Conservation (phyloP, 108 stramenopile genomes). For the Ochromonas danica region DNA sequence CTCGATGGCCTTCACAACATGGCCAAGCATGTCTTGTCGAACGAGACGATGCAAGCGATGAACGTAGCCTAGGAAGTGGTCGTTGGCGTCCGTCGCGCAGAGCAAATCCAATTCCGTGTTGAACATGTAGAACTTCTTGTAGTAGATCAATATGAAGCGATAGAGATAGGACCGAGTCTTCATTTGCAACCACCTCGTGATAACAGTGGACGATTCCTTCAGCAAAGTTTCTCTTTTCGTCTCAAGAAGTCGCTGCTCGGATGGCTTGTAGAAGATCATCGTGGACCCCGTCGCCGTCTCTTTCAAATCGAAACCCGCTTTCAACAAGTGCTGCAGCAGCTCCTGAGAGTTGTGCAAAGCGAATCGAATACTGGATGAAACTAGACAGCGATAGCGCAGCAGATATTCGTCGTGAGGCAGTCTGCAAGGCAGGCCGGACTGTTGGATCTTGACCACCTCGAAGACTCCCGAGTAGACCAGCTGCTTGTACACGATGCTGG, state of each 20-base stretch:
- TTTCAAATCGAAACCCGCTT: not conserved
- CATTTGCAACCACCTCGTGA: not conserved
- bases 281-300: not conserved
- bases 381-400: conserved; percentile 4
- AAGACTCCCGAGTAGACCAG: conserved; percentile 30
- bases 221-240: conserved; percentile 10
- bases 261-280: conserved; percentile 8
- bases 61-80: not conserved
- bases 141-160: not conserved
- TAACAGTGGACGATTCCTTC: not conserved
- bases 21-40: not conserved
- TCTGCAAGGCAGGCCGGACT: conserved; percentile 27
- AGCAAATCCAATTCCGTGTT: not conserved
- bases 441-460: conserved; percentile 35
- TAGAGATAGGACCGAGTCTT: not conserved
- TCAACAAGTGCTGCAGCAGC: not conserved
- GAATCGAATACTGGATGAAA: not conserved
- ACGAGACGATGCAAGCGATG: not conserved
- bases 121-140: not conserved
- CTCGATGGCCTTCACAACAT: not conserved
- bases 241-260: conserved; percentile 6
- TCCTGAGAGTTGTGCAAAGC: not conserved
- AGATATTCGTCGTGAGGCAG: not conserved
- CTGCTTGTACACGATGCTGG: conserved; percentile 10
- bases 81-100: not conserved